These are phyloP conservation scores for Cyclostephanos invisitatus DNA, from an alignment of 108 stramenopile genomes.

Conservation along the genomic window DNA sequence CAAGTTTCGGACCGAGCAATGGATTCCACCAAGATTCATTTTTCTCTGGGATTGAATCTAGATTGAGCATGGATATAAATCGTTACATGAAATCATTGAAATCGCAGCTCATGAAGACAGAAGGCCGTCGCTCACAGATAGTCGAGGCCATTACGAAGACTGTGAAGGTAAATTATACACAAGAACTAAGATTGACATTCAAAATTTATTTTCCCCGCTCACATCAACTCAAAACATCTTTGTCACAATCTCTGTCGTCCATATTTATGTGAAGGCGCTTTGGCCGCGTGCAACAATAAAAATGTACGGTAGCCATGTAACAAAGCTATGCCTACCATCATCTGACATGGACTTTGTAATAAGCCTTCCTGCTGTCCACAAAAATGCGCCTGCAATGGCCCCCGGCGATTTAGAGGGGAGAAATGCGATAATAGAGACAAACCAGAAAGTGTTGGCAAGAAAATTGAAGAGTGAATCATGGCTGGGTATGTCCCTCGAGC, in stretches of 20 bases:
- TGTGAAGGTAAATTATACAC: conserved; percentile 41
- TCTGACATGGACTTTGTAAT: conserved; percentile 94
- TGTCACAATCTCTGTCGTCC: neutral
- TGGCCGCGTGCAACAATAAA: conserved; percentile 87
- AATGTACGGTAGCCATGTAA: conserved; percentile 87
- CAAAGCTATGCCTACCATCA: conserved; percentile 83
- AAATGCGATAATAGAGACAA: conserved; percentile 93
- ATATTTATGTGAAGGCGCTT: conserved; percentile 53
- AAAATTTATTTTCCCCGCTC: neutral
- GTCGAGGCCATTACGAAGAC: conserved; percentile 66
- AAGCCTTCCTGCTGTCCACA: conserved; percentile 91
- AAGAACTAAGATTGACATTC: neutral
- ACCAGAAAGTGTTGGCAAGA: conserved; percentile 88
- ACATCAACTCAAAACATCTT: neutral
- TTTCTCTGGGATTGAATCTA: conserved; percentile 63
- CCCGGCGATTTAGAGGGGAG: conserved; percentile 93
- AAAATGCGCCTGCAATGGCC: conserved; percentile 84
- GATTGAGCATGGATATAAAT: conserved; percentile 67
- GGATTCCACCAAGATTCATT: conserved; percentile 36
- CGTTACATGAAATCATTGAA: conserved; percentile 44
- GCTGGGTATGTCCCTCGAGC: conserved; percentile 52
- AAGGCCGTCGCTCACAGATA: conserved; percentile 49
- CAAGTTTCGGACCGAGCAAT: conserved; percentile 19
- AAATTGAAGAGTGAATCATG: conserved; percentile 87
- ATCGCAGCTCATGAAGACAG: conserved; percentile 60